Evolutionary conservation across 1,284 basidiomycete species (phyloP), one percentile per base, ranked within the genome.

Genomic region (Cryptococcus sp.): DNA sequence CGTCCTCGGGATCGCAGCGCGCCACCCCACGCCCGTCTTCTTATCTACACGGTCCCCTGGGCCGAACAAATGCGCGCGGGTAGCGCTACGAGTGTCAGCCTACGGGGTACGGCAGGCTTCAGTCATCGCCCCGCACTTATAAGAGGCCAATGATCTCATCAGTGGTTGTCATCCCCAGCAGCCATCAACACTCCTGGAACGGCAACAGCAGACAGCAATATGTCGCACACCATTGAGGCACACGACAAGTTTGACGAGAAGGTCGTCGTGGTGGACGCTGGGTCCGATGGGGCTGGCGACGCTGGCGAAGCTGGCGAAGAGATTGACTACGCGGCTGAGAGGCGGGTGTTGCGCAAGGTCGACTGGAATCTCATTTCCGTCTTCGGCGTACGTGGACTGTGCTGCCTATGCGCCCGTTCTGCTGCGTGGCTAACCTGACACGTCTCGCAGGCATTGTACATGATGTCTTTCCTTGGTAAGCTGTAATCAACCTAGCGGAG

Each of bases 381-480:
- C 7, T 53, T 59, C 20, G 50, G 52, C 35, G 50, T 56, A 39
- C 24, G 40, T 56, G 15, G 13, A 24, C 38, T 36, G 13, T n/a
- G n/a, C n/a, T n/a, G n/a, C n/a, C n/a, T n/a, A n/a, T 43, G 15
- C n/a, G 28, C 9, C 9, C 4, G 28, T 33, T 9, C 9, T n/a
- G n/a, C 28, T 33, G 4, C 9, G 28, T 33, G 4, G 28, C 28
- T 33, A 7, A 33, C 28, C 28, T n/a, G 11, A 9, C 37, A 49
- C 23, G 36, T 9, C 2, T 1, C 3, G 12, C 36, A 28, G 50
- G 56, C 56, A 5, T n/a, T 58, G 20, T 66, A 66, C 37, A 61
- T 64, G 35, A 64, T 66, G 57, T 61, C 53, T 18, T 66, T 64
- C 54, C 61, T 66, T 20, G 65, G 63, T 61, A 57, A 55, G 5